Percentiles rank a stretch among this genome's conserved stretches.
phyloP scores from a whole-genome alignment of 2,329 filamentous ascomycete species.

The Fusarium aywerte region DNA sequence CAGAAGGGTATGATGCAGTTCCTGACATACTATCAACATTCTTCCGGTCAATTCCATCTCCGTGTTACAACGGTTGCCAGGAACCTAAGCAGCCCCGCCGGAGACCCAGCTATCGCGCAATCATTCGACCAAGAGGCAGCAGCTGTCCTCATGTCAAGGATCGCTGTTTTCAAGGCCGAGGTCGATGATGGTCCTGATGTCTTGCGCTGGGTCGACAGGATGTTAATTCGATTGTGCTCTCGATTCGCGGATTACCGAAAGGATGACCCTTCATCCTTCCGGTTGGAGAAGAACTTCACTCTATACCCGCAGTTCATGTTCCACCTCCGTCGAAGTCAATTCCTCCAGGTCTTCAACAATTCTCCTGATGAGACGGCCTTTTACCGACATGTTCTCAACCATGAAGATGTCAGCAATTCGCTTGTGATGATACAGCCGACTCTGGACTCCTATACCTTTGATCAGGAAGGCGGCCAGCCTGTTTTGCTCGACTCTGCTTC shows the following conservation, averaged over 20 bases:
- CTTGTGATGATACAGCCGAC: conserved; percentile 99
- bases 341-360: conserved; percentile 99
- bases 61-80: conserved; percentile 94
- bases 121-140: conserved; percentile 99
- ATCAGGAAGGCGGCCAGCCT: conserved; percentile 90
- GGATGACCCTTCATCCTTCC: conserved; percentile 96
- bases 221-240: conserved; percentile 96
- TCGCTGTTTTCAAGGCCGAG: conserved; percentile 98
- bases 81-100: conserved; percentile 90
- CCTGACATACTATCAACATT: conserved; percentile 98
- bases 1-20: conserved; percentile 98
- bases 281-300: conserved; percentile 98
- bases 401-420: conserved; percentile 96
- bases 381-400: conserved; percentile 95
- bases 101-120: conserved; percentile 93
- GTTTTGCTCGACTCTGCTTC: conserved; percentile 97
- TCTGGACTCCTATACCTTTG: conserved; percentile 95
- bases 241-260: conserved; percentile 98
- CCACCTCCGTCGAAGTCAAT: conserved; percentile 95
- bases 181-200: conserved; percentile 99
- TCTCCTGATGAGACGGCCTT: conserved; percentile 99
- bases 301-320: conserved; percentile 99
- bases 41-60: conserved; percentile 94
- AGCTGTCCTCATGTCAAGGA: conserved; percentile 97
- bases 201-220: conserved; percentile 95